Conservation (phyloP, 192 early-diverging fungal species). For the Cladochytrium replicatum region DNA sequence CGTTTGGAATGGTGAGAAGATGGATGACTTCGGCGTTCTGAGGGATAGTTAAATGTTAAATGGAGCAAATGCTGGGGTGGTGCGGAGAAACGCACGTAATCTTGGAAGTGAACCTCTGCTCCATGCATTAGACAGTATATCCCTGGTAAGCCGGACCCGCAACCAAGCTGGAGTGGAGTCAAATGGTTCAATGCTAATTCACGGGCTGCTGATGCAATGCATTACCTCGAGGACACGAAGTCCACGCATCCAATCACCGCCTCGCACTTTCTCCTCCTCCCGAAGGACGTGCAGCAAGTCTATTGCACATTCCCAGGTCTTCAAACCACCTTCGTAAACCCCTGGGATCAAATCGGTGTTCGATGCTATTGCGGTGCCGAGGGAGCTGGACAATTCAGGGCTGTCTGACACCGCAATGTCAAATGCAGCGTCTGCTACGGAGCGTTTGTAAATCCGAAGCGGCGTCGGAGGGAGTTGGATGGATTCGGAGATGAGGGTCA, state of each 20-base stretch:
- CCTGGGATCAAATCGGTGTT: constrained; percentile 72
- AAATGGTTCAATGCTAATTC: too few relatives aligned
- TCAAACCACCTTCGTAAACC: constrained; percentile 91
- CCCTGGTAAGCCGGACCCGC: constrained; percentile 79
- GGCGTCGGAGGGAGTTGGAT: too few relatives aligned
- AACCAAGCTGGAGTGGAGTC: constrained; percentile 61
- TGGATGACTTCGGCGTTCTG: constrained; percentile 75
- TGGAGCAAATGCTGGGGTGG: too few relatives aligned
- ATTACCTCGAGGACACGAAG: constrained; percentile 23
- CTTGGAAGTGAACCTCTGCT: constrained; percentile 74
- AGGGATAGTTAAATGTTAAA: too few relatives aligned
- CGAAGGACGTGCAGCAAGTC: constrained; percentile 60
- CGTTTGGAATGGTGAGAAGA: constrained; percentile 85
- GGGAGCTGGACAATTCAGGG: too few relatives aligned
- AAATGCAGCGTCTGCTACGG: too few relatives aligned
- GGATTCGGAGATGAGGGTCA: too few relatives aligned
- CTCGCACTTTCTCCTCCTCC: too few relatives aligned
- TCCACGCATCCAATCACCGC: constrained; percentile 1
- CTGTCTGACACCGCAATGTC: too few relatives aligned
- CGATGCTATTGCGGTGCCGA: constrained; percentile 5
- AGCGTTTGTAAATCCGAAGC: too few relatives aligned
- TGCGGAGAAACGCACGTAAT: constrained; percentile 46
- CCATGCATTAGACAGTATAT: constrained; percentile 54
- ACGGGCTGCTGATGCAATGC: background rate
- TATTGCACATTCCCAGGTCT: constrained; percentile 93